Evolutionary conservation across 352 stramenopile species (phyloP), one percentile per base, ranked within the genome.

Genomic region (Elongisporangium prolatum): DNA sequence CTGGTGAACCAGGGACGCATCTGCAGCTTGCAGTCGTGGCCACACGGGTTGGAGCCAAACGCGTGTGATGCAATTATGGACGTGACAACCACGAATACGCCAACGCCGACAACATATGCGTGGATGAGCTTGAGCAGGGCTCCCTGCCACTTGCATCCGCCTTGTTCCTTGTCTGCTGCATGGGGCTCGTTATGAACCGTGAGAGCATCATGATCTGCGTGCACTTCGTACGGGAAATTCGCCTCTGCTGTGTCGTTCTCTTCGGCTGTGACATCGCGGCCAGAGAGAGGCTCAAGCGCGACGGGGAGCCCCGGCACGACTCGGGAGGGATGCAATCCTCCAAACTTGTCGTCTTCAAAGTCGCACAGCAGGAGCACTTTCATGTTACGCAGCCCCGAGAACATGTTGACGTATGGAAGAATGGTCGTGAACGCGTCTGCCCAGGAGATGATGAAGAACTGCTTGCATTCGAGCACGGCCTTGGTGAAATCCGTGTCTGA

Each of bases 1-100:
- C 50, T 65, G 0, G 60, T 60, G 53, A 84, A 79, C 74, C 69
- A 84, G 17, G 74, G 72, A 16, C 65, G 63, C 67, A 79, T 80
- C 3, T 60, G 73, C 25, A 82, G 60, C 14, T 77, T 72, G 48
- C 73, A 82, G 0, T 68, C 73, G 10, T 22, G 21, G 5, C 57
- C 58, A 34, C 72, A 82, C 1, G 47, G 37, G 18, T 59, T 48
- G 21, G 48, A 71, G 61, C 54, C 73, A 69, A 17, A 67, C 44
- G 8, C 67, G 11, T 44, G 61, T 17, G 69, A 77, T 4, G 72
- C 59, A 11, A 50, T 28, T 11, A 78, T 67, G 1, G 72, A 82
- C 2, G 67, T 73, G n/a, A 68, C 11, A 1, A 78, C 25, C 4
- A 81, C 69, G 11, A 64, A 57, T 14, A 68, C 6, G 1, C 72